A percentile compares a stretch with the other conserved stretches of the same genome.
These are phyloP conservation scores for Leccinellum luteum DNA, from an alignment of 768 basidiomycete genomes.

Conservation along the genomic window DNA sequence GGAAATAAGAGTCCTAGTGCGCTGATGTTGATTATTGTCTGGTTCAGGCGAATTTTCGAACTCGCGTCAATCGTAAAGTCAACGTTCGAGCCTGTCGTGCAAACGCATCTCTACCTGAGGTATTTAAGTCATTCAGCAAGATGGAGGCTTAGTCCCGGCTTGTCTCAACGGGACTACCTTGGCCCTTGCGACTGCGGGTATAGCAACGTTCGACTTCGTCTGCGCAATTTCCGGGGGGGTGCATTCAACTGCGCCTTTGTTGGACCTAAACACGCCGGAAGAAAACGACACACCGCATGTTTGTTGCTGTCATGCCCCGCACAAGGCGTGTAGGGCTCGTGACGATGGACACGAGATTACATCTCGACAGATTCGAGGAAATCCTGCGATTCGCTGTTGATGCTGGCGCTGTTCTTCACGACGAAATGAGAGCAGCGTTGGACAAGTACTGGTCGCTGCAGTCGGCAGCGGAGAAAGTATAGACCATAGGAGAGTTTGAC, in stretches of 20 bases:
- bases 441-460: slow-evolving; percentile 54
- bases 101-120: slow-evolving; percentile 87
- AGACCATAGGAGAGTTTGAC: slow-evolving; percentile 32
- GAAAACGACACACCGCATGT: slow-evolving; percentile 88
- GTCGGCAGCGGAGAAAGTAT: slow-evolving; percentile 49
- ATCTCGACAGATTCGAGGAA: slow-evolving; percentile 89
- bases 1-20: slow-evolving; percentile 65
- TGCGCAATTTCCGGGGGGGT: slow-evolving; percentile 88
- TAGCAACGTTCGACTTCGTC: slow-evolving; percentile 88
- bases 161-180: slow-evolving; percentile 95
- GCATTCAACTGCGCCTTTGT: slow-evolving; percentile 73
- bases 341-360: slow-evolving; percentile 92
- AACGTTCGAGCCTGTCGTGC: slow-evolving; percentile 95
- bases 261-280: slow-evolving; percentile 87
- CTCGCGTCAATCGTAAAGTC: slow-evolving; percentile 83
- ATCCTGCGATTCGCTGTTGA: slow-evolving; percentile 77
- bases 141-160: slow-evolving; percentile 87
- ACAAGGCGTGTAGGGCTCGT: slow-evolving; percentile 84
- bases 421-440: slow-evolving; percentile 79
- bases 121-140: slow-evolving; percentile 90
- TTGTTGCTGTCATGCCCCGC: slow-evolving; percentile 83
- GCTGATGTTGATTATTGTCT: slow-evolving; percentile 5
- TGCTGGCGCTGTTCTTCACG: slow-evolving; percentile 72
- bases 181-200: slow-evolving; percentile 85
- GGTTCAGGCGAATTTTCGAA: slow-evolving; percentile 76